phyloP scores from a whole-genome alignment of 2,329 filamentous ascomycete species.

The Diplocarpon mali region DNA sequence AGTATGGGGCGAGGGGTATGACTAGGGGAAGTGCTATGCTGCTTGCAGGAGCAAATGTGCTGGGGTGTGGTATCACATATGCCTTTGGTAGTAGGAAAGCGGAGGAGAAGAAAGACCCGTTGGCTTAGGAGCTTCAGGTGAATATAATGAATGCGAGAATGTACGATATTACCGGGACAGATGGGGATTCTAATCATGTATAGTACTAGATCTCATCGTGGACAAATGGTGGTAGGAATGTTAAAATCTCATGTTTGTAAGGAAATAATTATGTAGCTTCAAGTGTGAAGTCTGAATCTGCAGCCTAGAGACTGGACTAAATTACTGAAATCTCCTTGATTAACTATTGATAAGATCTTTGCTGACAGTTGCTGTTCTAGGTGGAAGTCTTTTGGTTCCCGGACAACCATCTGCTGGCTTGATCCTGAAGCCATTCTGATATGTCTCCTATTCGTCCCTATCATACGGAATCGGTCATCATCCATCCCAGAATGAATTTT shows the following conservation, averaged over 20 bases:
- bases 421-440: too few relatives aligned
- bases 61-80: constrained; percentile 40
- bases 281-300: too few relatives aligned
- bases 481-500: too few relatives aligned
- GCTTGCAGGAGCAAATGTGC: constrained; percentile 38
- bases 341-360: too few relatives aligned
- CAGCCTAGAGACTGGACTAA: too few relatives aligned
- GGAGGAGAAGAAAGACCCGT: background rate
- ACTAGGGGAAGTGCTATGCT: constrained; percentile 41
- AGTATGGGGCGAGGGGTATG: constrained; percentile 38
- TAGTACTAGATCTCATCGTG: constrained; percentile 9
- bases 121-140: background rate
- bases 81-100: constrained; percentile 27
- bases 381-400: too few relatives aligned
- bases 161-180: background rate
- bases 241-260: background rate
- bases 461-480: too few relatives aligned
- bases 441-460: too few relatives aligned
- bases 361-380: too few relatives aligned
- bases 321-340: too few relatives aligned
- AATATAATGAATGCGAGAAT: background rate
- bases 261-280: background rate
- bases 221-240: background rate
- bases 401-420: too few relatives aligned
- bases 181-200: background rate